Evolutionary conservation across 306 rosid genomes (phyloP), one percentile per base, ranked within the genome.

Genomic region (Inga oerstediana): DNA sequence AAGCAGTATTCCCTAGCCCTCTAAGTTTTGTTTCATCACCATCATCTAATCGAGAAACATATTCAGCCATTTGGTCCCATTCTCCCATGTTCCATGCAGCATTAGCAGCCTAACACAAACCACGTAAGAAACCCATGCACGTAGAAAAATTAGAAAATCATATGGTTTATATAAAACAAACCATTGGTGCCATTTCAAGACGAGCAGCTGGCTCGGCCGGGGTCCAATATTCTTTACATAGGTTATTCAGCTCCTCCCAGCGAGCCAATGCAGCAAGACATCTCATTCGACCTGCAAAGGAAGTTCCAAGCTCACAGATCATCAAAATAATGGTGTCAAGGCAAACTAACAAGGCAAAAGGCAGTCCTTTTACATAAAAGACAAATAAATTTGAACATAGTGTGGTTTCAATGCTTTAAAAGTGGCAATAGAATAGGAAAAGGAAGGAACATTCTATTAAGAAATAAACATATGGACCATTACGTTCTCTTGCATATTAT

Each of bases 41-140:
- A 85, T 96, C 99, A 90, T 93, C 99, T 78, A 96, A 87, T 61
- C 97, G 93, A 81, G 93, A 90, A 75, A 96, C 98, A 83, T 94
- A 96, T 75, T 94, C 98, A 34, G 97, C 93, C 99, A 96, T 96
- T 89, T 94, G 99, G 76, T 96, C 98, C 99, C 99, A 96, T 90
- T 96, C 99, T 79, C 99, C 99, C 99, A 96, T 93, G 90, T 96
- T 91, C 99, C 99, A 96, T 84, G 99, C 99, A 85, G 97, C 97
- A 56, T 0, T 74, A 59, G 99, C 98, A 85, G 99, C 99, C 99
- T 96, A 84, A 80, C 44, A 81, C 82, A 82, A 74, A 76, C 79
- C 80, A 61, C 44, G 87, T 41, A 56, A 85, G 45, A 39, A 84
- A 20, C 65, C 14, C 75, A 78, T 67, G 80, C 59, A 3, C 64